Conservation (phyloP, 768 basidiomycete genomes). For the Lyophyllum shimeji region DNA sequence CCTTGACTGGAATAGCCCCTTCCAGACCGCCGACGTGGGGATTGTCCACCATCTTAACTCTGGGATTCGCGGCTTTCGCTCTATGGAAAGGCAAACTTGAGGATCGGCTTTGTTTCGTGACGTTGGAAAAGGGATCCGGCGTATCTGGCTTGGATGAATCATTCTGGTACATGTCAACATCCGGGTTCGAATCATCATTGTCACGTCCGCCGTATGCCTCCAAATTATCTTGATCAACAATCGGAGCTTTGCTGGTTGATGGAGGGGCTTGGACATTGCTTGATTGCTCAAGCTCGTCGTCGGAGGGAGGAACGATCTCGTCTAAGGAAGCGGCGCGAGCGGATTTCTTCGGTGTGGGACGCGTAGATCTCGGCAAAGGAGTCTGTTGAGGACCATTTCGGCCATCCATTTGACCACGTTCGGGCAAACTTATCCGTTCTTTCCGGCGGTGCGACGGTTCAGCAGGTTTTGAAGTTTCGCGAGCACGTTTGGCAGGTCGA, state of each 20-base stretch:
- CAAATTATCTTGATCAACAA: neutral
- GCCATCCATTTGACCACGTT: constrained; percentile 6
- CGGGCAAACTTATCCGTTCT: constrained; percentile 3
- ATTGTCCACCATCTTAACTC: constrained; percentile 53
- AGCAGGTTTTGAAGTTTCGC: constrained; percentile 1
- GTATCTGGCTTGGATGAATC: neutral
- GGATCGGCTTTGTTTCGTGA: neutral
- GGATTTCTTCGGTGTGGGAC: constrained; percentile 12
- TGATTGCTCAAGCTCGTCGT: constrained; percentile 35
- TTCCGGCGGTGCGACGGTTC: neutral
- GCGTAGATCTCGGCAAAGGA: constrained; percentile 15
- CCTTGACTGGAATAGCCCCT: constrained; percentile 50
- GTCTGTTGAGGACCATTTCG: constrained; percentile 8
- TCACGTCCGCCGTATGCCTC: neutral
- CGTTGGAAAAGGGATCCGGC: neutral
- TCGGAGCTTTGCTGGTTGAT: neutral
- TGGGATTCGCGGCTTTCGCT: constrained; percentile 49
- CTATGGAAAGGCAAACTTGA: constrained; percentile 40
- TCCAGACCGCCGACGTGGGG: constrained; percentile 28
- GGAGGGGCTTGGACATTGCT: neutral
- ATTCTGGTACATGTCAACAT: neutral
- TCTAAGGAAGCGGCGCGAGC: constrained; percentile 24
- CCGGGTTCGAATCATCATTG: neutral
- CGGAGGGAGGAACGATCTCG: constrained; percentile 31
- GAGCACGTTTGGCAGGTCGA: constrained; percentile 18